phyloP scores from a whole-genome alignment of 1,139 yeast species.

The Hansenula sp. region DNA sequence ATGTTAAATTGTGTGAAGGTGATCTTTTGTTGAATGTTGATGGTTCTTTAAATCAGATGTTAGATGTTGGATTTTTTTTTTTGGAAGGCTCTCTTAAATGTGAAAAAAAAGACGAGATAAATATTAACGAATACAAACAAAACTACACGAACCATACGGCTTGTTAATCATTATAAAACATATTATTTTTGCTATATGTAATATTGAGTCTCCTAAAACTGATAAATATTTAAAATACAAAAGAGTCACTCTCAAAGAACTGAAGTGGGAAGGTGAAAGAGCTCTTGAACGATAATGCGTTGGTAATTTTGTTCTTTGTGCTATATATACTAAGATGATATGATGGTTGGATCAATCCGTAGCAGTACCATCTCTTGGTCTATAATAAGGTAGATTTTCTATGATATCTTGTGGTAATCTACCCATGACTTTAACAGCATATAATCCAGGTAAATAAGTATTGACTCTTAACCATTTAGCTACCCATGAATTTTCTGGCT shows the following conservation, averaged over 20 bases:
- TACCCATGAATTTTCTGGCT: conserved; percentile 89
- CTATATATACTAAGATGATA: too few species aligned
- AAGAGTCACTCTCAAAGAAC: too few species aligned
- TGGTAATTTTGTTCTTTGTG: too few species aligned
- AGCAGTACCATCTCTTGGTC: conserved; percentile 96
- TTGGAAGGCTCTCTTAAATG: neutral
- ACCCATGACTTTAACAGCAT: conserved; percentile 93
- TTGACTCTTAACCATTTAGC: conserved; percentile 95
- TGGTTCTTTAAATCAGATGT: neutral
- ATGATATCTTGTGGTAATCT: conserved; percentile 84
- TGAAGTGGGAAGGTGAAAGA: too few species aligned
- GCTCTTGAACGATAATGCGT: too few species aligned
- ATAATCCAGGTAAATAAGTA: conserved; percentile 82
- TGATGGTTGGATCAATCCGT: conserved; percentile 45
- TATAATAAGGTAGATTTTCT: conserved; percentile 68
- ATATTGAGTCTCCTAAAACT: too few species aligned
- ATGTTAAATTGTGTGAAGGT: neutral
- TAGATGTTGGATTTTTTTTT: neutral
- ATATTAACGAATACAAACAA: too few species aligned
- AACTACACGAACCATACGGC: too few species aligned
- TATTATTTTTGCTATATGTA: too few species aligned
- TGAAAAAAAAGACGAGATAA: too few species aligned
- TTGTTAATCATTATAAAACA: too few species aligned
- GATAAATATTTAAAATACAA: too few species aligned
- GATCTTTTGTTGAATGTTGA: neutral